Conservation (phyloP, 2,329 filamentous ascomycete species). For the Monilinia vaccinii-corymbosi region DNA sequence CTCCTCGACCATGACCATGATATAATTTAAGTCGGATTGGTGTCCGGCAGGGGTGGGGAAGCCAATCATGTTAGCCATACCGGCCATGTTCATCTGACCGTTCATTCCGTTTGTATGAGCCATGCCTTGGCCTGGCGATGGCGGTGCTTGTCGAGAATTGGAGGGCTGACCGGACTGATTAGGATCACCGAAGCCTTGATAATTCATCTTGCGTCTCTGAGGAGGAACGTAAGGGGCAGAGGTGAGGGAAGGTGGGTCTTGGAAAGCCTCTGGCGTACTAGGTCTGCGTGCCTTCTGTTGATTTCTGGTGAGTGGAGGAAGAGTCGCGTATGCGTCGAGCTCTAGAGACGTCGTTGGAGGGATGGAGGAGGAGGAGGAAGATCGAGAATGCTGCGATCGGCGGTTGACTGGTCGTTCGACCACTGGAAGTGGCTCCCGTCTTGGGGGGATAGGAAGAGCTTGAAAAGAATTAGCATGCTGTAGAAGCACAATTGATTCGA, state of each 20-base stretch:
- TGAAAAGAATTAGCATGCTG: background rate
- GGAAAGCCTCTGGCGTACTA: background rate
- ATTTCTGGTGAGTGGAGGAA: background rate
- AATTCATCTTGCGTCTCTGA: slow-evolving; percentile 1
- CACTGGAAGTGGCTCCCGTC: background rate
- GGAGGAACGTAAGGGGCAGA: background rate
- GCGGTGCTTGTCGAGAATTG: slow-evolving; percentile 26
- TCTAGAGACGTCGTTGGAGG: background rate
- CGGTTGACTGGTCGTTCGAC: background rate
- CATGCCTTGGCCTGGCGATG: slow-evolving; percentile 26
- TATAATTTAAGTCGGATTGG: slow-evolving; percentile 59
- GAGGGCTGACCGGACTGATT: slow-evolving; percentile 15
- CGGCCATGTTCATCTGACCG: slow-evolving; percentile 34
- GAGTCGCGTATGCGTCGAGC: background rate
- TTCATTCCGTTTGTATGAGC: slow-evolving; percentile 28
- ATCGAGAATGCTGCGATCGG: background rate
- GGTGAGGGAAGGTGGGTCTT: background rate
- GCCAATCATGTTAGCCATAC: slow-evolving; percentile 27
- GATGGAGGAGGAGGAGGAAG: background rate
- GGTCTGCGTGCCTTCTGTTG: background rate
- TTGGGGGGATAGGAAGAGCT: background rate
- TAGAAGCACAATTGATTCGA: background rate
- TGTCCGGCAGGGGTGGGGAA: slow-evolving; percentile 56
- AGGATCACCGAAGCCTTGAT: slow-evolving; percentile 15
- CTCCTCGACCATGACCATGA: slow-evolving; percentile 60